Conservation (phyloP, 1,284 basidiomycete species). For the Rhodotorula sp. region DNA sequence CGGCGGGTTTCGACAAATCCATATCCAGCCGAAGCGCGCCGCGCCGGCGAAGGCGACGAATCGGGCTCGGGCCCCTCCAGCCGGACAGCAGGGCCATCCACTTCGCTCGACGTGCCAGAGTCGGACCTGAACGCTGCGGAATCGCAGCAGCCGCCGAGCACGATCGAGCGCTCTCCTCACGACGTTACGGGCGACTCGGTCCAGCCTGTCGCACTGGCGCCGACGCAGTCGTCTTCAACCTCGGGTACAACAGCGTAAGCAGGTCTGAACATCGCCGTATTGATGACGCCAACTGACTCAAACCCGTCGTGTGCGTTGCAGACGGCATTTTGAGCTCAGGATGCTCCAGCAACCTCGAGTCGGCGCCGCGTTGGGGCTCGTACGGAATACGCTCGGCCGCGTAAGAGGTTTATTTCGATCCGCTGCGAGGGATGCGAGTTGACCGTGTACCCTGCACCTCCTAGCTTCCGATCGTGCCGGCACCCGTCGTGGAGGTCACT, state of each 20-base stretch:
- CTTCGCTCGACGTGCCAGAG: too few relatives aligned
- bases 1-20: conserved; percentile 15
- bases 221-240: too few relatives aligned
- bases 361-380: conserved; percentile 25
- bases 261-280: too few relatives aligned
- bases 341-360: conserved; percentile 35
- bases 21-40: background rate
- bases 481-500: conserved; percentile 40
- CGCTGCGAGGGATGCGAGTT: background rate
- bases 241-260: too few relatives aligned
- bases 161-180: too few relatives aligned
- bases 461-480: conserved; percentile 43
- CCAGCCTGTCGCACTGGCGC: too few relatives aligned
- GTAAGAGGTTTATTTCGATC: conserved; percentile 6
- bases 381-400: conserved; percentile 29
- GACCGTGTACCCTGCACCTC: background rate
- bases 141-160: too few relatives aligned
- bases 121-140: too few relatives aligned
- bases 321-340: conserved; percentile 16
- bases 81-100: background rate
- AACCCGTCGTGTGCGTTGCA: background rate
- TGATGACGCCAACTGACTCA: too few relatives aligned
- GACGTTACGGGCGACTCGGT: too few relatives aligned
- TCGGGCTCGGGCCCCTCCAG: too few relatives aligned
- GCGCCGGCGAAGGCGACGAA: background rate